These are phyloP conservation scores for Aureobasidium subglaciale DNA, from an alignment of 2,329 filamentous ascomycete genomes.

Conservation along the genomic window DNA sequence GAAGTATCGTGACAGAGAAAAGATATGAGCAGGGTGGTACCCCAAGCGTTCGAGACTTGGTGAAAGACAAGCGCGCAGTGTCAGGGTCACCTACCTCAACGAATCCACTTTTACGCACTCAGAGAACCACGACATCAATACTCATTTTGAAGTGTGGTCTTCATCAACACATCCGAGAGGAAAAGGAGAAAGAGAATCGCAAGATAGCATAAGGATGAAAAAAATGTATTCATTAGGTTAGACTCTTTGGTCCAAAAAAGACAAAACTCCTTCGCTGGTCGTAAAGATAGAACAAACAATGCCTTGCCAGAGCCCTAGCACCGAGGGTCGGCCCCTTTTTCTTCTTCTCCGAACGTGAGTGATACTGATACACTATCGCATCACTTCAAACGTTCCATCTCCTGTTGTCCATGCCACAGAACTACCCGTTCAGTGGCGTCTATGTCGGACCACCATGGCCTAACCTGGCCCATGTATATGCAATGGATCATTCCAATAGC, in stretches of 20 bases:
- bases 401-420: constrained; percentile 5
- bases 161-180: no score
- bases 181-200: no score
- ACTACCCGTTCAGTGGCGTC: background rate
- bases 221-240: constrained; percentile 6
- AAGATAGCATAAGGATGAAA: no score
- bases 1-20: no score
- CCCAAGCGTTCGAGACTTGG: no score
- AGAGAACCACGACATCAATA: no score
- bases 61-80: no score
- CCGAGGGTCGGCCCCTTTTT: constrained; percentile 8
- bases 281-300: background rate
- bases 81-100: no score
- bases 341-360: background rate
- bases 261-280: constrained; percentile 10
- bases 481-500: background rate
- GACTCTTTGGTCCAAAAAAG: background rate
- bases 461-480: constrained; percentile 3
- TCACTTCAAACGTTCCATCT: background rate
- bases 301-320: background rate
- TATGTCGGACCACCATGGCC: background rate
- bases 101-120: no score
- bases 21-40: no score
- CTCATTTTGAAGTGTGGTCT: no score
- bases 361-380: background rate